phyloP scores from a whole-genome alignment of 139 green algal genomes.

The Picochlorum sp. region DNA sequence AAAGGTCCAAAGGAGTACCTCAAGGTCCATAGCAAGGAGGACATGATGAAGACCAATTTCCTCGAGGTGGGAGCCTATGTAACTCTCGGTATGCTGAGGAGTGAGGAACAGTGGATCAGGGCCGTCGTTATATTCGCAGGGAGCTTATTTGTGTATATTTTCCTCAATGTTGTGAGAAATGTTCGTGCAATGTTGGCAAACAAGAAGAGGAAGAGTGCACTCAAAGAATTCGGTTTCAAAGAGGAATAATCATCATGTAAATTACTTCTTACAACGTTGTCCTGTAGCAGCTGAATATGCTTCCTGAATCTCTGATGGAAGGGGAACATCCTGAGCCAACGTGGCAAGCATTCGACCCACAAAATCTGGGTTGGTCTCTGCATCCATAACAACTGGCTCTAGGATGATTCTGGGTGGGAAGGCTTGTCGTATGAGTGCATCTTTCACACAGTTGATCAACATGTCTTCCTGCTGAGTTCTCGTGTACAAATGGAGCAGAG shows the following conservation, averaged over 20 bases:
- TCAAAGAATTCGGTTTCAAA: conserved; percentile 8
- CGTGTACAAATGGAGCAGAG: no score
- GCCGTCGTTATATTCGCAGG: conserved; percentile 1
- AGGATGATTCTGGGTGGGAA: no score
- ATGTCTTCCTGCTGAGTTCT: no score
- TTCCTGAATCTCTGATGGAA: no score
- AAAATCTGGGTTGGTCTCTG: no score
- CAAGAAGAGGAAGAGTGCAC: conserved; percentile 1
- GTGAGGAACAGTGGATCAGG: conserved; percentile 7
- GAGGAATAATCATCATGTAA: conserved; percentile 2
- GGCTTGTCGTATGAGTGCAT: no score
- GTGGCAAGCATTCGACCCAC: no score
- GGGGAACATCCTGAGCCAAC: no score
- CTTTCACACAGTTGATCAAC: no score
- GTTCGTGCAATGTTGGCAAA: neutral
- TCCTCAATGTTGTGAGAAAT: neutral
- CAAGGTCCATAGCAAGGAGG: neutral
- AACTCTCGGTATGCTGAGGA: conserved; percentile 12
- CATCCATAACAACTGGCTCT: no score
- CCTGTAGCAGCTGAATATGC: neutral
- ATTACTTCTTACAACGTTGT: neutral
- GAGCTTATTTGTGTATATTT: neutral
- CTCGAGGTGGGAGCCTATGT: neutral
- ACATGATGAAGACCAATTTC: conserved; percentile 7
- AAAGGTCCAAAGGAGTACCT: neutral